Percentiles rank a stretch among this genome's conserved stretches.
These are phyloP conservation scores for Alternaria solani DNA, from an alignment of 2,329 filamentous ascomycete genomes.

Conservation along the genomic window DNA sequence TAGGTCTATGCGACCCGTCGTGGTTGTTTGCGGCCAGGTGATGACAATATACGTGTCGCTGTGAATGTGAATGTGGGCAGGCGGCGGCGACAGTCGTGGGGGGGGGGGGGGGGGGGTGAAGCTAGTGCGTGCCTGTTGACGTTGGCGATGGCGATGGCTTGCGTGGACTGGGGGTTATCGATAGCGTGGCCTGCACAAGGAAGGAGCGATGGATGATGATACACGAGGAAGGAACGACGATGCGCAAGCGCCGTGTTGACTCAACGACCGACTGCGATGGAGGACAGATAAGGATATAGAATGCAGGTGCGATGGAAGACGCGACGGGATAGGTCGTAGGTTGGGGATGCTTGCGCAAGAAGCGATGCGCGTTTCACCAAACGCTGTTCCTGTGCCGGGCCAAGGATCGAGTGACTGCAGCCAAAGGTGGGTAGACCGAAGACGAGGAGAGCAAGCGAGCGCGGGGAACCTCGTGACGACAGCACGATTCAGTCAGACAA, in stretches of 20 bases:
- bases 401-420: constrained; percentile 13
- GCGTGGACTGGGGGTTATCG: constrained; percentile 14
- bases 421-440: constrained; percentile 12
- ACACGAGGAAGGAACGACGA: constrained; percentile 4
- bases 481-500: neutral
- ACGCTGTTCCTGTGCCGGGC: constrained; percentile 32
- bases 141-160: constrained; percentile 13
- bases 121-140: constrained; percentile 11
- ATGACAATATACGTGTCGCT: constrained; percentile 1
- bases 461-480: neutral
- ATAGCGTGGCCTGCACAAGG: constrained; percentile 9
- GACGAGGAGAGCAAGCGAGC: constrained; percentile 1
- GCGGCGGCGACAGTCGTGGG: neutral
- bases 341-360: constrained; percentile 24
- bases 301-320: constrained; percentile 3
- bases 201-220: neutral
- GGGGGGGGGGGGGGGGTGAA: neutral
- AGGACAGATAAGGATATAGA: neutral
- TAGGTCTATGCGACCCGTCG: constrained; percentile 19
- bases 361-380: constrained; percentile 48
- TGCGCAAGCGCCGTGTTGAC: constrained; percentile 3
- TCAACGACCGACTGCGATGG: constrained; percentile 3
- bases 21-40: constrained; percentile 6
- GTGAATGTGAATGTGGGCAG: constrained; percentile 9
- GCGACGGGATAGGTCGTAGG: constrained; percentile 2